phyloP scores from a whole-genome alignment of 1,284 basidiomycete species.

The Ganoderma boninense region DNA sequence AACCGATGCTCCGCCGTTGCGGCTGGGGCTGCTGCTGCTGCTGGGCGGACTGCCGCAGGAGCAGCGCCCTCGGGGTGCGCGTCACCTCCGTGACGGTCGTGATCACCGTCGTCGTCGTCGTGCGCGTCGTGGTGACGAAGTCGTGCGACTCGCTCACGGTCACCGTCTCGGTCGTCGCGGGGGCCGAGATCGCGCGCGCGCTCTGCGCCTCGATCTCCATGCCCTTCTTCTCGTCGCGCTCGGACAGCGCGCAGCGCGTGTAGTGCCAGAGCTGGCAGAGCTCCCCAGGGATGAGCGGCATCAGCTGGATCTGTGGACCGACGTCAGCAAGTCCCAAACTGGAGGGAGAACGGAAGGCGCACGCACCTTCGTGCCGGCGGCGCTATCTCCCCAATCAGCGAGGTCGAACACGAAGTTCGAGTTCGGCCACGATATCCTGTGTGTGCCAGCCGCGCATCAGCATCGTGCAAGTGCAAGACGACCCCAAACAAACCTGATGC shows the following conservation, averaged over 20 bases:
- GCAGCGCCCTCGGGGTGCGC: conserved; percentile 29
- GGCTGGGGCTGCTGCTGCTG: conserved; percentile 14
- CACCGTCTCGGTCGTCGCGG: conserved; percentile 36
- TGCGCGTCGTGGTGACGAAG: conserved; percentile 35
- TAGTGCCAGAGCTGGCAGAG: conserved; percentile 37
- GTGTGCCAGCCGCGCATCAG: background rate
- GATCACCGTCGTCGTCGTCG: conserved; percentile 38
- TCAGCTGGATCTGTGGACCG: conserved; percentile 33
- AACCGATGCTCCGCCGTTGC: conserved; percentile 31
- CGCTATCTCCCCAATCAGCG: conserved; percentile 33
- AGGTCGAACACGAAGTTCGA: conserved; percentile 36
- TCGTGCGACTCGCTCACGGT: conserved; percentile 35
- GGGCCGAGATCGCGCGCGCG: conserved; percentile 28
- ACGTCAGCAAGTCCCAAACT: background rate
- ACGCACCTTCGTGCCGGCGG: conserved; percentile 35
- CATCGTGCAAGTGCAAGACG: no score
- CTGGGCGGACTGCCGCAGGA: background rate
- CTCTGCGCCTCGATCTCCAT: conserved; percentile 25
- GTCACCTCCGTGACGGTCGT: conserved; percentile 40
- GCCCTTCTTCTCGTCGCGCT: conserved; percentile 22
- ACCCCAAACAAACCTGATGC: no score
- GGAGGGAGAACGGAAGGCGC: no score
- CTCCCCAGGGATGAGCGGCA: conserved; percentile 25
- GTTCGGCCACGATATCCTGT: conserved; percentile 39
- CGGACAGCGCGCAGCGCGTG: conserved; percentile 31